Percentiles rank a stretch among this genome's conserved stretches.
Conservation (phyloP, 2,329 filamentous ascomycete species). For the Fusarium guadeloupense region DNA sequence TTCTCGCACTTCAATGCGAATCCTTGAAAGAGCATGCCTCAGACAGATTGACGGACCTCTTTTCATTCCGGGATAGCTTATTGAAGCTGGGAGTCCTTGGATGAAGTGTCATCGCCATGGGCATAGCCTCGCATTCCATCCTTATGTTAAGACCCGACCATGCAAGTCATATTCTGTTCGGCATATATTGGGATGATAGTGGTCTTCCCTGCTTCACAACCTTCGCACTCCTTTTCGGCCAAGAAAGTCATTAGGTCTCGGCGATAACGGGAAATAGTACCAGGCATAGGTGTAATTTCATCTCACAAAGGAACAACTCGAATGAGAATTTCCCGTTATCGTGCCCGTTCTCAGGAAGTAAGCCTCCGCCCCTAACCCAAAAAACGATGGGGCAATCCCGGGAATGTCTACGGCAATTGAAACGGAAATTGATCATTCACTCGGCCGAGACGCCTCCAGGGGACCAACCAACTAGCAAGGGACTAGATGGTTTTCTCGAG, state of each 20-base stretch:
- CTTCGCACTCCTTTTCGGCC: conserved; percentile 6
- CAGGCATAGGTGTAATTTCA: conserved; percentile 10
- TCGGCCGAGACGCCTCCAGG: conserved; percentile 29
- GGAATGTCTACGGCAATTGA: conserved; percentile 26
- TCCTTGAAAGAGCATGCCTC: conserved; percentile 35
- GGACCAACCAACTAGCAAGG: background rate
- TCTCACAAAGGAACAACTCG: too few species aligned
- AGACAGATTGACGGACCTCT: conserved; percentile 28
- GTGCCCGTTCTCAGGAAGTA: conserved; percentile 18
- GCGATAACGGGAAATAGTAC: conserved; percentile 37
- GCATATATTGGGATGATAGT: too few species aligned
- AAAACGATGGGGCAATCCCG: conserved; percentile 3
- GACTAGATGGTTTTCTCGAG: background rate
- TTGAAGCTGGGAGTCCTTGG: conserved; percentile 17
- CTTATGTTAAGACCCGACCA: conserved; percentile 17
- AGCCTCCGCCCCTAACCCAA: too few species aligned
- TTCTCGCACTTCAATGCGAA: conserved; percentile 44
- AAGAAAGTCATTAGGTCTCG: conserved; percentile 39
- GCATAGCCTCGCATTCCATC: conserved; percentile 22
- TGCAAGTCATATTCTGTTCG: background rate
- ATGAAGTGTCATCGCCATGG: conserved; percentile 14
- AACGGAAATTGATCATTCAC: background rate
- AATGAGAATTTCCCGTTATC: too few species aligned
- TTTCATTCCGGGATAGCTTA: conserved; percentile 13
- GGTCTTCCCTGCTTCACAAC: conserved; percentile 24